Evolutionary conservation across 2,329 filamentous ascomycete genomes (phyloP), one percentile per base, ranked within the genome.

Genomic region (Colletotrichum spaethianum): DNA sequence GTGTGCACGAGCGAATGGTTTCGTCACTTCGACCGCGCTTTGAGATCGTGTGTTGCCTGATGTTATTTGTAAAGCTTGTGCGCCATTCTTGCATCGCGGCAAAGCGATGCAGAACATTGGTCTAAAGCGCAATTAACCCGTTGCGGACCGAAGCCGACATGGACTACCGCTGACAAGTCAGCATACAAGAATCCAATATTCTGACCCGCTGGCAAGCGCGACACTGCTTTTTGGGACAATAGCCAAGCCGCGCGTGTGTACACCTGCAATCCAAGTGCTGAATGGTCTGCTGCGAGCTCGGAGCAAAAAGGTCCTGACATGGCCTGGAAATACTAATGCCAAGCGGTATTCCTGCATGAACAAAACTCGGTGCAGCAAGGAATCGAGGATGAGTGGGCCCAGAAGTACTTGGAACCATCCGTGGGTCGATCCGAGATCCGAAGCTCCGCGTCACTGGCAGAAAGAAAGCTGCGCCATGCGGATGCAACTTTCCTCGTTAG

Each of bases 401-500:
- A n/a, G 28, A 23, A 4, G 11, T 23, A 1, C 14, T 28, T 28
- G 2, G 5, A 28, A 26, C 12, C 23, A 16, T 36, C 52, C 26
- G n/a, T n/a, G 33, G 11, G 38, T 8, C 20, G 31, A 52, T 57
- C 69, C 57, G 64, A 72, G 50, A 72, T 69, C 59, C 64, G 64
- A 33, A 48, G 28, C 53, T 69, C 64, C 69, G 64, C 52, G 1
- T 44, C 31, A n/a, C 11, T 18, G 20, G 23, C 33, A 36, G 31
- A 38, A 28, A 36, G 2, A 12, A 46, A 6, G 9, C 36, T 36
- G 20, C 31, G 28, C 42, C 28, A 44, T 20, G 9, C 55, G 48
- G 48, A 56, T 44, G 31, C 6, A 4, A 72, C 59, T 69, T 72
- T 68, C 69, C 69, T 44, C 36, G 69, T 72, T 55, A 52, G 69